phyloP scores from a whole-genome alignment of 2,329 filamentous ascomycete genomes.

The Atkinsonella texensis region DNA sequence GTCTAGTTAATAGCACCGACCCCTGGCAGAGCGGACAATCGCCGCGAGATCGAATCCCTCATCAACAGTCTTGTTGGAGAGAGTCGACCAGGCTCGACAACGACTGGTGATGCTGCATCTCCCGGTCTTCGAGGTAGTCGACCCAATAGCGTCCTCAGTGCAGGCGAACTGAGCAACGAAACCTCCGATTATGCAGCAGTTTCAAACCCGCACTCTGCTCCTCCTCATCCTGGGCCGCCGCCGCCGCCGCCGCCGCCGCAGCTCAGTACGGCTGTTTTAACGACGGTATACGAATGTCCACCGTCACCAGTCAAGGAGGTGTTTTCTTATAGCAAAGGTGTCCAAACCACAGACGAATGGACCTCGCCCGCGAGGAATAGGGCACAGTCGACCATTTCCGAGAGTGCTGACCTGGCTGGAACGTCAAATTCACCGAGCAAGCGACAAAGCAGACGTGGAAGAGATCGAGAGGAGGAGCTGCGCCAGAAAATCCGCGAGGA shows the following conservation, averaged over 20 bases:
- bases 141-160: constrained; percentile 76
- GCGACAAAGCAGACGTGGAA: constrained; percentile 64
- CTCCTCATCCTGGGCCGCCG: constrained; percentile 12
- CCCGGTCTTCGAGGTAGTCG: constrained; percentile 59
- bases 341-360: constrained; percentile 79
- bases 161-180: constrained; percentile 67
- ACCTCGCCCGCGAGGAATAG: constrained; percentile 38
- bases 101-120: constrained; percentile 51
- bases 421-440: constrained; percentile 53
- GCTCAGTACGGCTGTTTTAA: constrained; percentile 60
- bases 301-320: constrained; percentile 69
- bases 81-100: constrained; percentile 57
- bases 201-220: constrained; percentile 26
- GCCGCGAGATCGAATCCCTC: constrained; percentile 70
- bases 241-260: constrained; percentile 22
- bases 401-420: constrained; percentile 47
- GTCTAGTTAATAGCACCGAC: constrained; percentile 49
- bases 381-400: constrained; percentile 33
- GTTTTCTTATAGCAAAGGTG: constrained; percentile 93
- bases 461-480: constrained; percentile 80
- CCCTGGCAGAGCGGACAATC: constrained; percentile 55
- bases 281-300: constrained; percentile 70
- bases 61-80: constrained; percentile 77
- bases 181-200: constrained; percentile 48
- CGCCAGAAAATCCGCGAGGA: constrained; percentile 74